Evolutionary conservation across 176 grass and related monocot genomes (phyloP).

Genomic region (Lolium rigidum): DNA sequence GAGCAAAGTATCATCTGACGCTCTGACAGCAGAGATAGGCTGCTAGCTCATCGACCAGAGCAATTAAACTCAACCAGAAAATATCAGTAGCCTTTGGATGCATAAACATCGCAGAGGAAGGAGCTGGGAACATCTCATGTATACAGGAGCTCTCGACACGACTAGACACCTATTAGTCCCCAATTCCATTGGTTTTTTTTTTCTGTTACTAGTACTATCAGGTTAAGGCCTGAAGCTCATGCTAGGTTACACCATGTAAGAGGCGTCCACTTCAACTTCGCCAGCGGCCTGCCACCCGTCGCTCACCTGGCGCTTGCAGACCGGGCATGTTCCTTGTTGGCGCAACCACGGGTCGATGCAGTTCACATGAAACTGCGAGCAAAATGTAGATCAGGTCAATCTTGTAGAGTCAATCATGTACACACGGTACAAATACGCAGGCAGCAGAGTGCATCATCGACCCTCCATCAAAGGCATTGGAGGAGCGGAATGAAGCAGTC

Average conservation of each 20-base stretch:
- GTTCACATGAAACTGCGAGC: constrained; percentile 76
- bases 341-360: constrained; percentile 98
- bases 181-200: not conserved
- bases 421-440: not conserved
- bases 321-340: constrained; percentile 92
- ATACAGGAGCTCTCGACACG: constrained; percentile 28
- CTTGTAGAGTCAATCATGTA: not conserved
- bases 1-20: not conserved
- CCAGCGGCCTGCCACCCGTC: constrained; percentile 50
- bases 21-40: not conserved
- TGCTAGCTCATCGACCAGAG: not conserved
- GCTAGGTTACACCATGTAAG: constrained; percentile 68
- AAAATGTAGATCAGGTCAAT: constrained; percentile 26
- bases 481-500: not conserved
- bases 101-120: constrained; percentile 21
- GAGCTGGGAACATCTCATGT: constrained; percentile 36
- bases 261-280: constrained; percentile 57
- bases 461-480: too few relatives aligned
- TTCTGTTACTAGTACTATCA: constrained; percentile 32
- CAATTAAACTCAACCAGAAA: not conserved
- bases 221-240: constrained; percentile 4
- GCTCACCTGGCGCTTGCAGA: constrained; percentile 85
- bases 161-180: not conserved
- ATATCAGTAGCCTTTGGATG: constrained; percentile 6
- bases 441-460: not conserved